Evolutionary conservation across 805 yeast species (phyloP), one percentile per base, ranked within the genome.

Genomic region (Candida gorgasii): DNA sequence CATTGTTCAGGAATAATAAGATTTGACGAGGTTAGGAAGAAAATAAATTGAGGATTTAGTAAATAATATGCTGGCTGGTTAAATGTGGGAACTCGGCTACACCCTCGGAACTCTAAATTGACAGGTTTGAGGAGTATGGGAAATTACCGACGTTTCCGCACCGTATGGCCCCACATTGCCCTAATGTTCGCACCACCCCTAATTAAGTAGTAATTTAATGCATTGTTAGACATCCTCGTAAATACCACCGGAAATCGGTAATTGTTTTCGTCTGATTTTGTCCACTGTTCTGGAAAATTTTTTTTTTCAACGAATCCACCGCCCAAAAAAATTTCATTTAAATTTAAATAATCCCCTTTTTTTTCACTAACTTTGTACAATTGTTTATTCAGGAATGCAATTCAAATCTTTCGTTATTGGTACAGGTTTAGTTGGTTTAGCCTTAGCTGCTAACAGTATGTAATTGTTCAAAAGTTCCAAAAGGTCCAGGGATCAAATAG

Each of bases 341-440:
- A 41, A 41, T 36, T 16, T 36, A 23, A 14, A 24, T 17, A 24
- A 24, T 42, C 41, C 41, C 45, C 41, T 17, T 36, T 36, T 42
- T 36, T 26, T 20, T 20, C 24, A 7, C 9, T 12, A 35, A 11
- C 23, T 35, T 34, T n/a, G 28, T 23, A 13, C 26, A 29, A 22
- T 3, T 5, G 6, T 18, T 31, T 5, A 14, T 18, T 17, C 14
- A 24, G 22, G 15, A 36, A 80, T 81, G 85, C 84, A 78, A 71
- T 67, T 78, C 68, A 79, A 73, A 66, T 65, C 76, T 48, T 55
- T 75, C 58, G 57, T 77, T 51, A 66, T 73, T 48, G 57, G 72
- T 51, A 70, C 75, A 53, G 75, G 82, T 55, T 49, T 78, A 38
- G 73, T 76, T 52, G 76, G 78, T 47, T 52, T 75, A 46, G 81